phyloP scores from a whole-genome alignment of 164 flowering plant species.

The Liquidambar formosana region DNA sequence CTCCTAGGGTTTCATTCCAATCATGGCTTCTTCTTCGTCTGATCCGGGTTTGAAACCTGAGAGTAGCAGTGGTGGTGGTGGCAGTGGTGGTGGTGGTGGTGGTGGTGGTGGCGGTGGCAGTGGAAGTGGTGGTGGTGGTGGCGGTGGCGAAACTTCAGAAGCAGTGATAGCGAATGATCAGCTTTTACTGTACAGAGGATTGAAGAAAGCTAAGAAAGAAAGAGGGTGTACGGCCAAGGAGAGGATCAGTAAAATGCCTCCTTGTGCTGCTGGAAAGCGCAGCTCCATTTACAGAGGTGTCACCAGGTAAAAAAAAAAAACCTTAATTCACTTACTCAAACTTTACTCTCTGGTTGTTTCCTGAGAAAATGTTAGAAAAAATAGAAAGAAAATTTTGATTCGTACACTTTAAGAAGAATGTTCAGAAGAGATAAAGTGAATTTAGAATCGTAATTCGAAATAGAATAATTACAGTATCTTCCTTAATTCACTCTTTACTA shows the following conservation, averaged over 20 bases:
- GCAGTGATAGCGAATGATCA: slow-evolving; percentile 43
- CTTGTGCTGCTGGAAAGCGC: slow-evolving; percentile 96
- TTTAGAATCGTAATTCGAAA: neutral
- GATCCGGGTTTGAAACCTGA: slow-evolving; percentile 45
- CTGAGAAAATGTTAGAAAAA: neutral
- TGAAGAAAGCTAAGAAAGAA: slow-evolving; percentile 83
- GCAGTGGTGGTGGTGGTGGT: neutral
- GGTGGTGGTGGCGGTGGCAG: neutral
- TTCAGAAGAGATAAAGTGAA: too few relatives aligned
- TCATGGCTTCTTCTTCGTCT: slow-evolving; percentile 62
- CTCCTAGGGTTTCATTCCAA: slow-evolving; percentile 13
- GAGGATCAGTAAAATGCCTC: slow-evolving; percentile 97
- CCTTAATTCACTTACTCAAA: neutral
- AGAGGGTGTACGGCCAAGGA: slow-evolving; percentile 95
- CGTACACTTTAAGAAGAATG: too few relatives aligned
- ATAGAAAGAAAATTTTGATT: neutral
- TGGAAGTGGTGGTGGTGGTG: slow-evolving; percentile 39
- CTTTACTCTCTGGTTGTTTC: neutral
- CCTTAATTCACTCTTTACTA: too few relatives aligned
- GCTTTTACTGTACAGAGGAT: slow-evolving; percentile 55
- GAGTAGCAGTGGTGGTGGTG: neutral
- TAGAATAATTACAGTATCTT: neutral
- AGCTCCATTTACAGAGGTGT: slow-evolving; percentile 98
- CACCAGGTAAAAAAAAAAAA: slow-evolving; percentile 75
- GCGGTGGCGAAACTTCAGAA: slow-evolving; percentile 42